Evolutionary conservation across 306 rosid genomes (phyloP), one percentile per base, ranked within the genome.

Genomic region (Mimosa pudica): DNA sequence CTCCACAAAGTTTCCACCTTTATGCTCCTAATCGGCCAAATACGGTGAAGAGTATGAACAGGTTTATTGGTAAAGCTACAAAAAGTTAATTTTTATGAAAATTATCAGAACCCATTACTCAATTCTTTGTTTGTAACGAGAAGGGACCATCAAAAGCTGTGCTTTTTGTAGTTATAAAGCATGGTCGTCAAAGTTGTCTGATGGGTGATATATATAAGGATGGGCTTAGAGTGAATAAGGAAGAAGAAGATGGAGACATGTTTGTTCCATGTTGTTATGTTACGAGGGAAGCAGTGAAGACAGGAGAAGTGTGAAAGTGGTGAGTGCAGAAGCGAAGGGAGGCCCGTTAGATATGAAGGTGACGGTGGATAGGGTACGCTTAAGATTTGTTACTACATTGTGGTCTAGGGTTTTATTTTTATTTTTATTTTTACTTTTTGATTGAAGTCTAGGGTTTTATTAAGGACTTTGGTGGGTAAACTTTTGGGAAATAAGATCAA

Each of bases 221-320:
- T 89, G 85, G 86, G 68, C 69, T 73, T 58, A 70, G 16, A 76
- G 74, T 36, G 71, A 66, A 67, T 30, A 73, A 82, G 5, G 42
- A 38, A 2, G 77, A 49, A 35, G 83, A 79, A 65, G 81, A 77
- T 77, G 71, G 63, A 49, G 5, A 58, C 69, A 52, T 82, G 66
- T 69, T 70, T 78, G 73, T 74, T 85, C 85, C 93, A 90, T 90
- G 82, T 86, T 87, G 83, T 83, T 92, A 90, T 90, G 82, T 86
- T 87, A 84, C 82, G 82, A 80, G 82, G 64, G 79, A 84, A 79
- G 14, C 48, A 45, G 47, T 14, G 4, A 38, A 48, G 47, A n/a
- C 1, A 38, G 48, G 18, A 58, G 80, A 75, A 75, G 89, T 74
- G 80, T 81, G 90, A 75, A 80, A 85, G 90, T 70, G 84, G 81